Base-by-base conservation (phyloP, 768 basidiomycete genomes). In the Psilocybe azurescens region DNA sequence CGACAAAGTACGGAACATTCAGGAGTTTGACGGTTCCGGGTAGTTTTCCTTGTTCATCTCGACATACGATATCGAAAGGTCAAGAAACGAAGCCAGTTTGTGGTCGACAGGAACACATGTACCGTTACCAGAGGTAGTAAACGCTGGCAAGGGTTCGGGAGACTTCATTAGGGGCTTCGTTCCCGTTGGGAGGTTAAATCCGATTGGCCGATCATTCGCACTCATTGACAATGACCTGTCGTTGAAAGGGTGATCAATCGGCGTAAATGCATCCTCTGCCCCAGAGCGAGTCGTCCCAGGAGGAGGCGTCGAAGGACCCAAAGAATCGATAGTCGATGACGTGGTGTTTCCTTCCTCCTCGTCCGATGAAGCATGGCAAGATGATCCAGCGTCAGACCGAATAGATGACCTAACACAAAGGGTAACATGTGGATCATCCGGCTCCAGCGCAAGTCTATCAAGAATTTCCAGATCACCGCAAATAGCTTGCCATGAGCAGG, bases 221-320 rank as follows among this genome's bases (percentile, higher is more conserved):
- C 14, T 8, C 33, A n/a, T 20, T 7, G 18, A 9, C 53, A 54
- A 44, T 18, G n/a, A 30, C 18, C 11, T 13, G 24, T 2, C 3
- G 18, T 41, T 28, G 48, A 60, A 13, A 14, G 38, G 29, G 44
- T 29, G 32, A 58, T 50, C n/a, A 8, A 20, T 52, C 3, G 30
- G 13, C 16, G 28, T 16, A 13, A 32, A 52, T 3, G 46, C 10
- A 38, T 20, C 7, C 4, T 38, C 13, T 41, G 33, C 14, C 9
- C 11, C 3, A 20, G 53, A 39, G 13, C 9, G 7, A 13, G 9
- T 13, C 36, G 11, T 56, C 10, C n/a, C 52, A 3, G 38, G 58
- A 33, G 66, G 65, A 14, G 70, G 70, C 13, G 70, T 69, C 3
- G 29, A 33, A 6, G 65, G 67, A 8, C 61, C 68, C 6, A 59